These are phyloP conservation scores for Knufia petricola DNA, from an alignment of 2,329 filamentous ascomycete genomes.

Conservation along the genomic window DNA sequence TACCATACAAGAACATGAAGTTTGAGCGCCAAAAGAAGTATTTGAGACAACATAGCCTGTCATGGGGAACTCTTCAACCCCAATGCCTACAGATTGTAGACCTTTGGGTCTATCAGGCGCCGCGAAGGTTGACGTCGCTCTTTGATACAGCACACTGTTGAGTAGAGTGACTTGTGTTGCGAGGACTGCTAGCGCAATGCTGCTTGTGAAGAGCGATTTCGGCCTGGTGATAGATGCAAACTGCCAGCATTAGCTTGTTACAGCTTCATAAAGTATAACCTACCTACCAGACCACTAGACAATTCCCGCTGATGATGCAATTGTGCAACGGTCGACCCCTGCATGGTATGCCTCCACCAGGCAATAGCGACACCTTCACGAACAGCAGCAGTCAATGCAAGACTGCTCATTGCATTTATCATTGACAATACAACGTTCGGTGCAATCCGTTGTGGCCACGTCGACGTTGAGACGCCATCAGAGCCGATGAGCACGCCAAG, in stretches of 20 bases:
- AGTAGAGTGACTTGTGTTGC: conserved; percentile 6
- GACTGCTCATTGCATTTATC: conserved; percentile 8
- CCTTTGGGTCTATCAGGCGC: not conserved
- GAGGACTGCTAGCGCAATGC: conserved; percentile 9
- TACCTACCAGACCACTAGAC: not conserved
- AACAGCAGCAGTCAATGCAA: conserved; percentile 9
- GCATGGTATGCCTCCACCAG: conserved; percentile 14
- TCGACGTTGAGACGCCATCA: conserved; percentile 6
- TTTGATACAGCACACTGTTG: conserved; percentile 9
- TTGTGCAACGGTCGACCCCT: conserved; percentile 12
- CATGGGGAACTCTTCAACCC: conserved; percentile 8
- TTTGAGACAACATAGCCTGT: conserved; percentile 11
- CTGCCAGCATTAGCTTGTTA: not conserved
- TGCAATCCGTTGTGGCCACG: conserved; percentile 7
- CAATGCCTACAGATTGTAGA: not conserved
- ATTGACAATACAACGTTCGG: conserved; percentile 9
- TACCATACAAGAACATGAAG: conserved; percentile 6
- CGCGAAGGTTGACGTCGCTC: conserved; percentile 10
- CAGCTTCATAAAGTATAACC: too few species aligned
- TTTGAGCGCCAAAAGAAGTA: conserved; percentile 5
- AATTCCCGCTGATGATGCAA: conserved; percentile 12
- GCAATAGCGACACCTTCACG: conserved; percentile 11
- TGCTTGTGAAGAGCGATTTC: conserved; percentile 8
- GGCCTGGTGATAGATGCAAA: not conserved
- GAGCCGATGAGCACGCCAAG: conserved; percentile 8